These are phyloP conservation scores for Geotrichum bryndzae DNA, from an alignment of 1,139 yeast species.

Conservation along the genomic window DNA sequence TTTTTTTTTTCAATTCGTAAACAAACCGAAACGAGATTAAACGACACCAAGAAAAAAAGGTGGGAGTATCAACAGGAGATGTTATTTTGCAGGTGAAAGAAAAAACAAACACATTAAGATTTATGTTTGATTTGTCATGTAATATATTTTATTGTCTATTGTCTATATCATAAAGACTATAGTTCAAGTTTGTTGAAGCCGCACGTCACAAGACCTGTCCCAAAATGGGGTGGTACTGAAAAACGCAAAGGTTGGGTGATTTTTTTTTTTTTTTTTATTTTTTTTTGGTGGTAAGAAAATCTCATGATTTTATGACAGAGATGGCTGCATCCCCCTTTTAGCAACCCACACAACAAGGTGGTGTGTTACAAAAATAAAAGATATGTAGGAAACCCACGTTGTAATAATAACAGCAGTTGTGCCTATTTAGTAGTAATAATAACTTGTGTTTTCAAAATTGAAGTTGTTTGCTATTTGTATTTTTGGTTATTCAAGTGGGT, in stretches of 20 bases:
- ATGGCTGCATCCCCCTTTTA: background rate
- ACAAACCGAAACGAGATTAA: background rate
- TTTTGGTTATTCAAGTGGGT: too few relatives aligned
- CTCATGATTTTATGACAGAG: background rate
- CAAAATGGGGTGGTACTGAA: background rate
- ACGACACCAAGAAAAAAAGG: background rate
- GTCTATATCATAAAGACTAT: background rate
- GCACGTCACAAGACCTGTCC: background rate
- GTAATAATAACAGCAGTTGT: too few relatives aligned
- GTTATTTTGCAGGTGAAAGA: background rate
- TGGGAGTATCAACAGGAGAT: background rate
- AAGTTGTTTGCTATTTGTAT: too few relatives aligned
- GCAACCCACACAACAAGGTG: background rate
- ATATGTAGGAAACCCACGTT: background rate
- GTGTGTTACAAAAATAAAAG: background rate
- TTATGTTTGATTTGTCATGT: background rate
- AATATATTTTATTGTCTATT: background rate
- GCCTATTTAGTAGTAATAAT: too few relatives aligned
- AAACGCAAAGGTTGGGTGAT: conserved; percentile 1
- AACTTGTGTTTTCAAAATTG: too few relatives aligned
- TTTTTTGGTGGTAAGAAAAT: background rate
- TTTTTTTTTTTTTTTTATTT: background rate
- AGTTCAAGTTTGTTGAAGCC: background rate
- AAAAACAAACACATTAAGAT: too few relatives aligned
- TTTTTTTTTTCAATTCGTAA: background rate